Evolutionary conservation across 1,139 yeast genomes (phyloP).

Genomic region (Geotrichum fermentans): DNA sequence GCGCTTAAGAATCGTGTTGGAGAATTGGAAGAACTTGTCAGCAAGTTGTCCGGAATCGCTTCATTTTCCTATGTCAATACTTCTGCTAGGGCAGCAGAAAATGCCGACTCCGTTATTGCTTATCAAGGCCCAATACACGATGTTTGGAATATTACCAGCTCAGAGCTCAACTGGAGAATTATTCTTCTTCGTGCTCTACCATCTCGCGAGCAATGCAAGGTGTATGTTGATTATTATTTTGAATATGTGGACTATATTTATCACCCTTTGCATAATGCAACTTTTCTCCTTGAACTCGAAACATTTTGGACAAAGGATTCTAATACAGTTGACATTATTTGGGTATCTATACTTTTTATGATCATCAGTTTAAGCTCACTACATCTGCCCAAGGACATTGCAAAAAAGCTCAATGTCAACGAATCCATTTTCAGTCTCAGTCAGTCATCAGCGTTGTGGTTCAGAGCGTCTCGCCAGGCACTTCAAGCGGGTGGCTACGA

Average conservation of each 20-base stretch:
- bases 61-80: slow-evolving; percentile 6
- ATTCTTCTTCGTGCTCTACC: slow-evolving; percentile 15
- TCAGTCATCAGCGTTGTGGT: slow-evolving; percentile 31
- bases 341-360: slow-evolving; percentile 32
- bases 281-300: slow-evolving; percentile 27
- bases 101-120: background rate
- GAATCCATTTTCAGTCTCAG: slow-evolving; percentile 22
- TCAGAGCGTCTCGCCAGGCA: slow-evolving; percentile 32
- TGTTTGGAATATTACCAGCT: slow-evolving; percentile 9
- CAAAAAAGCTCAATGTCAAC: slow-evolving; percentile 23
- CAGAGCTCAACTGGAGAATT: slow-evolving; percentile 7
- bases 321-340: slow-evolving; percentile 26
- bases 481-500: slow-evolving; percentile 23
- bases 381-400: slow-evolving; percentile 31
- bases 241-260: slow-evolving; percentile 33
- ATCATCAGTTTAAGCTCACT: slow-evolving; percentile 33
- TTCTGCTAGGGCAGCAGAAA: slow-evolving; percentile 1
- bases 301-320: slow-evolving; percentile 25
- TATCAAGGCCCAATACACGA: slow-evolving; percentile 7
- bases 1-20: background rate
- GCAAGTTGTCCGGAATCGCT: slow-evolving; percentile 7
- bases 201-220: slow-evolving; percentile 9
- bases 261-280: slow-evolving; percentile 33
- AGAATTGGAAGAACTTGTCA: slow-evolving; percentile 6
- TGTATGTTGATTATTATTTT: slow-evolving; percentile 29